Percentiles rank a stretch among this genome's conserved stretches.
Conservation (phyloP, 2,329 filamentous ascomycete genomes). For the Fusarium torreyae region DNA sequence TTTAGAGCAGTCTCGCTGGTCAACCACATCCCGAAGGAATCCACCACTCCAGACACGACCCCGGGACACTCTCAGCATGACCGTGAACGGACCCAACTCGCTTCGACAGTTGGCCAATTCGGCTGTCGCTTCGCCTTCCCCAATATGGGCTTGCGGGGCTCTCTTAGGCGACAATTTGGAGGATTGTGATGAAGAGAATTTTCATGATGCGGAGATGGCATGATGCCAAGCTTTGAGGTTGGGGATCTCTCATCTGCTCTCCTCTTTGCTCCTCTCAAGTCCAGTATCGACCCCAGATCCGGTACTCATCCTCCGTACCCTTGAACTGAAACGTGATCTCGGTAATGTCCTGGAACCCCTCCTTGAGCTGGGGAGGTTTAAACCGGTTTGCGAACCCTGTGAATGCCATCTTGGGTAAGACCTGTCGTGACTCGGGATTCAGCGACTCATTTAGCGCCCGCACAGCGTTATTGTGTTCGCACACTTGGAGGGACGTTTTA, state of each 20-base stretch:
- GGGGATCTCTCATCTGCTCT: conserved; percentile 7
- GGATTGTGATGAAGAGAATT: conserved; percentile 21
- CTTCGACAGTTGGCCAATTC: neutral
- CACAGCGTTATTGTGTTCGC: conserved; percentile 90
- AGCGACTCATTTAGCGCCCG: conserved; percentile 78
- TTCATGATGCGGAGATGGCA: conserved; percentile 39
- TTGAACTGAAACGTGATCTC: conserved; percentile 83
- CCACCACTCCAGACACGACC: conserved; percentile 25
- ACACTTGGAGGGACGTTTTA: conserved; percentile 77
- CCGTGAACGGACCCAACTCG: conserved; percentile 4
- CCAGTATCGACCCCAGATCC: conserved; percentile 85
- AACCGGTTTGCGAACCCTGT: conserved; percentile 81
- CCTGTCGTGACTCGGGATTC: conserved; percentile 85
- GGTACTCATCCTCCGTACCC: conserved; percentile 77
- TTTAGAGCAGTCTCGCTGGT: conserved; percentile 19
- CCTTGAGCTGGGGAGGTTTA: conserved; percentile 77
- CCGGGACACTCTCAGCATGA: conserved; percentile 5
- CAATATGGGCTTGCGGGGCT: conserved; percentile 13
- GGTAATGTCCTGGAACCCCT: conserved; percentile 88
- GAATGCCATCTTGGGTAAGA: conserved; percentile 86
- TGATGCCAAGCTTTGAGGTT: conserved; percentile 33
- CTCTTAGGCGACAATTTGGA: conserved; percentile 16
- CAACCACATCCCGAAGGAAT: neutral
- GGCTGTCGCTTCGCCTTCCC: conserved; percentile 25
- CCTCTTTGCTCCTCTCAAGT: conserved; percentile 58